Evolutionary conservation across 139 green algal genomes (phyloP).

Genomic region (Tetraselmis chui): DNA sequence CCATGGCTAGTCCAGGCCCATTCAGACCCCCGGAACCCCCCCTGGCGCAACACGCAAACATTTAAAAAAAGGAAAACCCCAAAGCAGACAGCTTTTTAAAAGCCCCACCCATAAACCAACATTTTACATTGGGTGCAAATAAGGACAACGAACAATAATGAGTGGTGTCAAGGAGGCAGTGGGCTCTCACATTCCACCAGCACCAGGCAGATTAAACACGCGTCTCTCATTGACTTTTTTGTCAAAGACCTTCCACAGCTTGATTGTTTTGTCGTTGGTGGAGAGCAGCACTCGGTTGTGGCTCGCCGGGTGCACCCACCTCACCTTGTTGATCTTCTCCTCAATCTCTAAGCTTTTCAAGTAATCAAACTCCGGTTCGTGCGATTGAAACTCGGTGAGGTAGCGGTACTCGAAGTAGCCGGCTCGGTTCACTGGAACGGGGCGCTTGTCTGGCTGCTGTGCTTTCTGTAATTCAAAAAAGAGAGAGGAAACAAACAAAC

Average conservation of each 20-base stretch:
- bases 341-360: conserved; percentile 98
- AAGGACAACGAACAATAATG: no score
- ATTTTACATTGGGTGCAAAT: no score
- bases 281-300: conserved; percentile 70
- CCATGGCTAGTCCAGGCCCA: neutral
- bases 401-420: conserved; percentile 83
- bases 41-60: neutral
- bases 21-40: neutral
- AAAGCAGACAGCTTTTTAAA: no score
- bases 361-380: conserved; percentile 99
- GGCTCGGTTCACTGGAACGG: neutral
- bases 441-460: neutral
- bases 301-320: conserved; percentile 59
- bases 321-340: conserved; percentile 99
- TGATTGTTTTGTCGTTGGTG: conserved; percentile 98
- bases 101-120: no score
- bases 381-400: conserved; percentile 97
- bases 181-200: neutral
- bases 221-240: conserved; percentile 53
- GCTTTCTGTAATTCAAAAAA: neutral
- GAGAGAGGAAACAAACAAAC: no score
- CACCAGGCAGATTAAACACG: conserved; percentile 18
- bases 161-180: neutral
- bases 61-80: no score
- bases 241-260: conserved; percentile 97